Conservation (phyloP, 257 asterid species). For the Primulina huaijiensis region DNA sequence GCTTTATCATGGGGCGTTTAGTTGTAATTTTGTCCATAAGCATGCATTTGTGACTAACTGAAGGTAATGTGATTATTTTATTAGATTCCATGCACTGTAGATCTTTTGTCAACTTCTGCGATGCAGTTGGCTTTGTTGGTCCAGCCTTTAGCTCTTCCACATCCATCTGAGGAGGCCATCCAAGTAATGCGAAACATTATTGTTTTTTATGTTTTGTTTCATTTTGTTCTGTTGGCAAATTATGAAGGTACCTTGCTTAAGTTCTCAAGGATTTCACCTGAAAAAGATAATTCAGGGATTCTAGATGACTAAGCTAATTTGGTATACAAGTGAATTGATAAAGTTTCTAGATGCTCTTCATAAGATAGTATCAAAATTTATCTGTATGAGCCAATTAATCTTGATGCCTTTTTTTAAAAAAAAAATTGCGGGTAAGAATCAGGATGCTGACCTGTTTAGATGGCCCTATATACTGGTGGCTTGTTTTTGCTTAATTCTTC, state of each 20-base stretch:
- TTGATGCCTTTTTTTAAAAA: background rate
- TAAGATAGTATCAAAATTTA: no score
- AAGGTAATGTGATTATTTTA: slow-evolving; percentile 24
- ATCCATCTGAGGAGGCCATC: slow-evolving; percentile 95
- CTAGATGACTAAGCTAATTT: background rate
- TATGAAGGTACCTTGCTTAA: slow-evolving; percentile 7
- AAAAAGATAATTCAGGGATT: background rate
- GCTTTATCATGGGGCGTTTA: background rate
- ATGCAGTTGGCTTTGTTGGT: slow-evolving; percentile 95
- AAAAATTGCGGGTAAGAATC: background rate
- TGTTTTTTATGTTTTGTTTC: background rate
- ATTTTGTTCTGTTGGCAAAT: slow-evolving; percentile 20
- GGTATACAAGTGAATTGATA: background rate
- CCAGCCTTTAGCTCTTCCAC: slow-evolving; percentile 96
- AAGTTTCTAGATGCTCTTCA: background rate
- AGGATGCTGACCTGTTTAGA: background rate
- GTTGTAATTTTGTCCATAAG: slow-evolving; percentile 14
- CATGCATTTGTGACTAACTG: slow-evolving; percentile 28
- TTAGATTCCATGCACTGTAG: slow-evolving; percentile 93
- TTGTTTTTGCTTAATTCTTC: background rate
- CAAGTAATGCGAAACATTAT: slow-evolving; percentile 53
- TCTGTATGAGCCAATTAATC: background rate
- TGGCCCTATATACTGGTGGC: background rate
- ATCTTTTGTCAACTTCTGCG: slow-evolving; percentile 89
- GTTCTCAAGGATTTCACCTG: background rate